Conservation (phyloP, 306 rosid species). For the Myrica gale region DNA sequence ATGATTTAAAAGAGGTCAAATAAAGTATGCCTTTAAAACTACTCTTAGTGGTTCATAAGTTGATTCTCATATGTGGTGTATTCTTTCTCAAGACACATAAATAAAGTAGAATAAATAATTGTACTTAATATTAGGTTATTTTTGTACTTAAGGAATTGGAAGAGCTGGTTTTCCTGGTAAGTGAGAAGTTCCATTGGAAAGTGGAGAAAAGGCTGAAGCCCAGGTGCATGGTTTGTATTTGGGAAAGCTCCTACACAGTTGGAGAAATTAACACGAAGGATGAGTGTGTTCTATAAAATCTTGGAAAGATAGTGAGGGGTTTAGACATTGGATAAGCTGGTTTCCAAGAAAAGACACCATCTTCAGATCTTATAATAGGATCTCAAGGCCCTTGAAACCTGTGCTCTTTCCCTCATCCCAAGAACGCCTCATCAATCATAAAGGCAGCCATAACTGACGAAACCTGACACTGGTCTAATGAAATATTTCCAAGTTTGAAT, state of each 20-base stretch:
- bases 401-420: neutral
- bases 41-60: neutral
- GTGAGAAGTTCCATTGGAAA: neutral
- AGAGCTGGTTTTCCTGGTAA: neutral
- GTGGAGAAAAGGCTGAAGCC: neutral
- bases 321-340: neutral
- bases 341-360: neutral
- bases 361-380: neutral
- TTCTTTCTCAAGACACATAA: neutral
- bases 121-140: neutral
- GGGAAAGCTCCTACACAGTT: neutral
- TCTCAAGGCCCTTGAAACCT: neutral
- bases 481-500: neutral
- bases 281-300: neutral
- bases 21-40: neutral
- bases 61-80: neutral
- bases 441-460: neutral
- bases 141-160: neutral
- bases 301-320: neutral
- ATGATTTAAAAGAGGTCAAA: conserved; percentile 21
- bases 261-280: neutral
- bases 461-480: neutral
- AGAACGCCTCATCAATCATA: neutral
- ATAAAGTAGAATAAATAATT: too few relatives aligned
- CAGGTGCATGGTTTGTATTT: neutral